Conservation (phyloP, 192 early-diverging fungal species). For the Lobosporangium transversale region DNA sequence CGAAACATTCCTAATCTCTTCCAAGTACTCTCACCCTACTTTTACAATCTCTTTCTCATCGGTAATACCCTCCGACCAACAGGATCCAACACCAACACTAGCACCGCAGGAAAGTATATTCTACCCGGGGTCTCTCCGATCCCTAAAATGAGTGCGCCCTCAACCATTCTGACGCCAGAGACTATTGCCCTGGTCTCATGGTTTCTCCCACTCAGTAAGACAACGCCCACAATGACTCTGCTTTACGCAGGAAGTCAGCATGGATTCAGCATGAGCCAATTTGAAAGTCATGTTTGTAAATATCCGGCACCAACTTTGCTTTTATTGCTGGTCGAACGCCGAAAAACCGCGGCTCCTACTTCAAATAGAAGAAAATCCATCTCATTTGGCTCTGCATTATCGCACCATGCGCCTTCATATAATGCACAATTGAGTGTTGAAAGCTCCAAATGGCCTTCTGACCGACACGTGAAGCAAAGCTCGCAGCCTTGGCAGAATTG, state of each 20-base stretch:
- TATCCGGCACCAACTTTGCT: conserved; percentile 64
- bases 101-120: background rate
- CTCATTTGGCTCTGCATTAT: conserved; percentile 20
- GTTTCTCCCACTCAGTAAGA: conserved; percentile 50
- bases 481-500: too few relatives aligned
- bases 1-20: conserved; percentile 58
- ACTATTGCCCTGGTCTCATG: conserved; percentile 55
- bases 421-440: conserved; percentile 14
- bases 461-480: too few relatives aligned
- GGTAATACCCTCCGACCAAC: conserved; percentile 25
- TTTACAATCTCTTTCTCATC: conserved; percentile 57
- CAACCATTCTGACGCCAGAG: conserved; percentile 51
- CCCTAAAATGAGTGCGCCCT: conserved; percentile 24
- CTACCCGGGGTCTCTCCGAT: conserved; percentile 20
- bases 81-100: too few relatives aligned
- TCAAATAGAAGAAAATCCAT: conserved; percentile 22
- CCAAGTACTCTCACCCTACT: conserved; percentile 52
- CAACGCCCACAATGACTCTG: conserved; percentile 44
- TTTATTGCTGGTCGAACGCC: conserved; percentile 52
- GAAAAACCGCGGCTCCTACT: conserved; percentile 11
- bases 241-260: conserved; percentile 61
- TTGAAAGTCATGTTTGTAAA: conserved; percentile 64
- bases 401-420: conserved; percentile 21
- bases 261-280: conserved; percentile 68
- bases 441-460: too few relatives aligned